phyloP scores from a whole-genome alignment of 306 rosid genomes.

The Lathyrus sativus region DNA sequence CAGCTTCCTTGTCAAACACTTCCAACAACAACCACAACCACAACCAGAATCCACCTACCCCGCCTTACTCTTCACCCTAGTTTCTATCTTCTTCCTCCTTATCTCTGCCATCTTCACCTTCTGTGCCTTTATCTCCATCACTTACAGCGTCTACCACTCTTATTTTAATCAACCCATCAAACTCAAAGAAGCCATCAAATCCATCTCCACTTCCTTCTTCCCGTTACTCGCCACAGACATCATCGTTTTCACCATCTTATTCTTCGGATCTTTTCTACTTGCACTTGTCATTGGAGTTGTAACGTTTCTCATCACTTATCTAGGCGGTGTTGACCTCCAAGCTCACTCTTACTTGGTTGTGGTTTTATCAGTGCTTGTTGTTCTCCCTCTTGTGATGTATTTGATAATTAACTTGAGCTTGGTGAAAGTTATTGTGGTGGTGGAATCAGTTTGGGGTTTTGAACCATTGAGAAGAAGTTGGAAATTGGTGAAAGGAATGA shows the following conservation, averaged over 20 bases:
- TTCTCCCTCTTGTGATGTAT: not conserved
- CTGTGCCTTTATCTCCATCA: constrained; percentile 54
- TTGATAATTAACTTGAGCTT: not conserved
- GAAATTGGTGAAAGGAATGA: constrained; percentile 22
- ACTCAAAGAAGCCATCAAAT: constrained; percentile 50
- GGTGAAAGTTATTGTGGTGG: not conserved
- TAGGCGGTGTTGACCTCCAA: not conserved
- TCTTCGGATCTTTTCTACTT: not conserved
- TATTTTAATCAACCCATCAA: constrained; percentile 57
- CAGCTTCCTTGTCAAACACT: constrained; percentile 30
- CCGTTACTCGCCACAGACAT: constrained; percentile 49
- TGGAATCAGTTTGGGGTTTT: constrained; percentile 24
- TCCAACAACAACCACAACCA: constrained; percentile 35
- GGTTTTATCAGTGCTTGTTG: not conserved
- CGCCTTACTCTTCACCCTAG: not conserved
- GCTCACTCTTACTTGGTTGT: not conserved
- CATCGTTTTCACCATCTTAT: constrained; percentile 21
- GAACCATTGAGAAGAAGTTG: constrained; percentile 6
- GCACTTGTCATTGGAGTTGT: constrained; percentile 30
- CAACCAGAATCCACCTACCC: not conserved
- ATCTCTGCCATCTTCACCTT: constrained; percentile 40
- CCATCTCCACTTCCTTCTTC: constrained; percentile 44
- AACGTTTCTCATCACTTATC: not conserved
- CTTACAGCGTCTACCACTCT: constrained; percentile 53
- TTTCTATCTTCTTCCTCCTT: constrained; percentile 33